Base-by-base conservation (phyloP, 768 basidiomycete genomes). In the Tylopilus balloui region DNA sequence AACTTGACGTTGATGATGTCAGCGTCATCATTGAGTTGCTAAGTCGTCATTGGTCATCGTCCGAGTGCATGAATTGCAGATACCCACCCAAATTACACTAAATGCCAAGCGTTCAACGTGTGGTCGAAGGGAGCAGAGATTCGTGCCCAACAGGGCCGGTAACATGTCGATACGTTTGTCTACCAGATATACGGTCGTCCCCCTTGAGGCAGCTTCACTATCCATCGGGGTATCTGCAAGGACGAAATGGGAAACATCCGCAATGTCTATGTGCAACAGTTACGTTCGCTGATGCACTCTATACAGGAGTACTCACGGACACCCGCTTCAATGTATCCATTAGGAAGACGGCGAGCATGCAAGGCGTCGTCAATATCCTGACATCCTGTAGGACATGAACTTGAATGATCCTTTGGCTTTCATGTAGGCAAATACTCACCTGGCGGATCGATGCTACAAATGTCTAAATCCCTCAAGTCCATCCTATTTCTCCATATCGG, bases 121-220 rank as follows among this genome's bases (percentile, higher is more conserved):
- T 1, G 94, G 92, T 40, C 95, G 71, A 32, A 99, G 73, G 5
- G 92, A 95, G 65, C 96, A 99, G 11, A 99, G 70, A 60, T 98
- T 99, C 1, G 95, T 98, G 1, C 96, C 96, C 6, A 99, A 76
- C 9, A 99, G 76, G 3, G 84, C 74, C 0, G 96, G 96, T 41
- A 99, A 75, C 96, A 99, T 99, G 72, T 98, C 96, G 43, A 99
- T 92, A 28, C 95, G 89, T 68, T 94, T 95, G 74, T 99, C 95
- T 6, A 98, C 95, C 2, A 99, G 80, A 65, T 98, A 99, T 1
- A 99, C 95, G 0, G 95, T 98, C 5, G 95, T 97, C 5, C 95
- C 95, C 52, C 95, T 76, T 15, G 92, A 79, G n/a, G 93, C 90
- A 19, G 95, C 95, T 66, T 99, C 95, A 37, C 73, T 84, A 57